phyloP scores from a whole-genome alignment of 1,284 basidiomycete genomes.

The Anthracocystis panici-leucophaei region DNA sequence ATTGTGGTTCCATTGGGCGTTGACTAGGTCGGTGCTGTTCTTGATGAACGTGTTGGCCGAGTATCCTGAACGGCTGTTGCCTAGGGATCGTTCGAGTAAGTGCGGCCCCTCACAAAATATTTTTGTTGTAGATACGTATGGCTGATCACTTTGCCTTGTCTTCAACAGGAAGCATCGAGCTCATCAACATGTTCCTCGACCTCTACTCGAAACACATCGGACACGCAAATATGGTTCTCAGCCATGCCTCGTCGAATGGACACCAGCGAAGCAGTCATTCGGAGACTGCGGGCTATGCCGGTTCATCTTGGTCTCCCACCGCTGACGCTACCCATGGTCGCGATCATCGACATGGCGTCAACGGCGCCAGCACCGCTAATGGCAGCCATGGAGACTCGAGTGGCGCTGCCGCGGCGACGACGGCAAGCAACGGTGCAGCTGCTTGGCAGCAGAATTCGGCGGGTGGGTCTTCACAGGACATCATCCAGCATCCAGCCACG shows the following conservation, averaged over 20 bases:
- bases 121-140: neutral
- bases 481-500: slow-evolving; percentile 35
- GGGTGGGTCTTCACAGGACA: slow-evolving; percentile 4
- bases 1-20: slow-evolving; percentile 46
- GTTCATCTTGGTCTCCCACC: slow-evolving; percentile 18
- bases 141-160: neutral
- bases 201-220: slow-evolving; percentile 43
- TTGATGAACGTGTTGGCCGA: slow-evolving; percentile 42
- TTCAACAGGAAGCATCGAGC: slow-evolving; percentile 13
- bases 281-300: neutral
- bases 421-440: neutral
- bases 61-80: slow-evolving; percentile 34
- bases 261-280: neutral
- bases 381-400: neutral
- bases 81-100: slow-evolving; percentile 25
- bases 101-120: neutral
- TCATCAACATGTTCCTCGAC: slow-evolving; percentile 41
- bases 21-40: slow-evolving; percentile 33
- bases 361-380: neutral
- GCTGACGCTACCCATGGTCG: slow-evolving; percentile 1
- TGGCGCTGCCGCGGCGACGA: neutral
- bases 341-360: slow-evolving; percentile 1
- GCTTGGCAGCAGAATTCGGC: slow-evolving; percentile 1
- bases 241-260: slow-evolving; percentile 14
- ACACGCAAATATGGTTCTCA: slow-evolving; percentile 42